Percentiles rank a stretch among this genome's conserved stretches.
phyloP scores from a whole-genome alignment of 1,284 basidiomycete genomes.

The Testicularia cyperi region DNA sequence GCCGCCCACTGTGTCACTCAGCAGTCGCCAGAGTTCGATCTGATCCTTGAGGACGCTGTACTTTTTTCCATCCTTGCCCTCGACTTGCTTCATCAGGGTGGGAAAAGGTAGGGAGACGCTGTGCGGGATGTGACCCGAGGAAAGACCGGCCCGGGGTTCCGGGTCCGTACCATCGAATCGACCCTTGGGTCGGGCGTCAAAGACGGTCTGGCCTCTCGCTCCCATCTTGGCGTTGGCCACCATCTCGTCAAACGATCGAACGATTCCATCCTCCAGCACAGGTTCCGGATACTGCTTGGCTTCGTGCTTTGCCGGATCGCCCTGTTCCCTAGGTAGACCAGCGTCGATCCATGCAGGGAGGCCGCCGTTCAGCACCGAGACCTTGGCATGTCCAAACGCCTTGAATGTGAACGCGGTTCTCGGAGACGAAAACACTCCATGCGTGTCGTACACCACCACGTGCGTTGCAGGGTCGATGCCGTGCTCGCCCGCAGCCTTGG shows the following conservation, averaged over 20 bases:
- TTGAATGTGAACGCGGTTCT: conserved; percentile 51
- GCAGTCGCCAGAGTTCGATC: conserved; percentile 52
- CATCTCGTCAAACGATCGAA: conserved; percentile 79
- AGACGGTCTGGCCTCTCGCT: conserved; percentile 69
- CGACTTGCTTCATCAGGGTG: conserved; percentile 67
- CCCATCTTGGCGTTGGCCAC: conserved; percentile 70
- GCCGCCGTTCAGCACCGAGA: conserved; percentile 56
- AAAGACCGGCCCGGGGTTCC: conserved; percentile 83
- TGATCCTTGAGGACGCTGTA: conserved; percentile 55
- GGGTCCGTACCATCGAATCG: conserved; percentile 75
- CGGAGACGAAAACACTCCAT: conserved; percentile 42
- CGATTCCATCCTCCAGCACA: conserved; percentile 63
- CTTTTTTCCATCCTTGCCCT: conserved; percentile 58
- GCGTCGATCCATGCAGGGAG: conserved; percentile 52
- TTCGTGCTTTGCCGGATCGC: conserved; percentile 10
- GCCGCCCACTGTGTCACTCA: conserved; percentile 70
- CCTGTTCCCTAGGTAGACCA: conserved; percentile 35
- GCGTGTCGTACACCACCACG: conserved; percentile 77
- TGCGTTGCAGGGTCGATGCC: conserved; percentile 76
- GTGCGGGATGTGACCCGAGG: conserved; percentile 89
- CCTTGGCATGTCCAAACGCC: conserved; percentile 50
- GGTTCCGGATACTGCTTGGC: conserved; percentile 63
- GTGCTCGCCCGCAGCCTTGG: conserved; percentile 73
- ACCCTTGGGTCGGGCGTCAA: conserved; percentile 82
- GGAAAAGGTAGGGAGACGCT: conserved; percentile 83